phyloP scores from a whole-genome alignment of 345 rosid species.

The Lagerstroemia speciosa region DNA sequence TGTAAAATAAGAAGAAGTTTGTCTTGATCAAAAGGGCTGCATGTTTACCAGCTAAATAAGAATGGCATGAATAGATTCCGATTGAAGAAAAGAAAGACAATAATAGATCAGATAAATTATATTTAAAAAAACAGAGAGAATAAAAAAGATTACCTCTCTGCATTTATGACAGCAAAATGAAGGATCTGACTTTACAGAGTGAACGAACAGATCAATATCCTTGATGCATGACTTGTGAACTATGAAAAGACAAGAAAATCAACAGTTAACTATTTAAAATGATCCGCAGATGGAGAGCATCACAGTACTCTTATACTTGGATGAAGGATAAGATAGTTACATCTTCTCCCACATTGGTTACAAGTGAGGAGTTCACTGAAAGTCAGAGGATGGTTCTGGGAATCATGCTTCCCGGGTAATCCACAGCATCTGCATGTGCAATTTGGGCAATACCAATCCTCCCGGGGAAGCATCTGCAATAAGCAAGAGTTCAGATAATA shows the following conservation, averaged over 20 bases:
- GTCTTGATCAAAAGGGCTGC: neutral
- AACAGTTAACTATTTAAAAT: neutral
- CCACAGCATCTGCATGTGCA: slow-evolving; percentile 93
- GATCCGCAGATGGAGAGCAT: neutral
- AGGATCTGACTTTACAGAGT: slow-evolving; percentile 24
- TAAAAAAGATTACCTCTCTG: slow-evolving; percentile 49
- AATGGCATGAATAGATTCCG: neutral
- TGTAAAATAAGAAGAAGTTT: slow-evolving; percentile 22
- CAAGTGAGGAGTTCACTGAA: slow-evolving; percentile 29
- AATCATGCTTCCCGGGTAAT: slow-evolving; percentile 26
- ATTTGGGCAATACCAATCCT: slow-evolving; percentile 90
- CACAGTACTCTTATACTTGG: neutral
- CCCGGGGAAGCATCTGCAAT: slow-evolving; percentile 74
- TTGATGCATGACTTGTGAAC: slow-evolving; percentile 65
- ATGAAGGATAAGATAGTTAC: slow-evolving; percentile 29
- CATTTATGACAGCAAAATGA: slow-evolving; percentile 73
- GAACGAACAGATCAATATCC: slow-evolving; percentile 32
- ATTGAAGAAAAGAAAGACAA: neutral
- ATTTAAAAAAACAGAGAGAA: neutral
- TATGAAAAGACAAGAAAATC: slow-evolving; percentile 18
- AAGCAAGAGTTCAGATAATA: slow-evolving; percentile 3
- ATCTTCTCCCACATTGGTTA: slow-evolving; percentile 74
- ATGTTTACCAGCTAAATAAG: neutral
- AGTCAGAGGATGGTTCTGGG: slow-evolving; percentile 24
- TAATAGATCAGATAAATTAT: neutral